phyloP scores from a whole-genome alignment of 768 basidiomycete species.

The Russula ochroleuca region DNA sequence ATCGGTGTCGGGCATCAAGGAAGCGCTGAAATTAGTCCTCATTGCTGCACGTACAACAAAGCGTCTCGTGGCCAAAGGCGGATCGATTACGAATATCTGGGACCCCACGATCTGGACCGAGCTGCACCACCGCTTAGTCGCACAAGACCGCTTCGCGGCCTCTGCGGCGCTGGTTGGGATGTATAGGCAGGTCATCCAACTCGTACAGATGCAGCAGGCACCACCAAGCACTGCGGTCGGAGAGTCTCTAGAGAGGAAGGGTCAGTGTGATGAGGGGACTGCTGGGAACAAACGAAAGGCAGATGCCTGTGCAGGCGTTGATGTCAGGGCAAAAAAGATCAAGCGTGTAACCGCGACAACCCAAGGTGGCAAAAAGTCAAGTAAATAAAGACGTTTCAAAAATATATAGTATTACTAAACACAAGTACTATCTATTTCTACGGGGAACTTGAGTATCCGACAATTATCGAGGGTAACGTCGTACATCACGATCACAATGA shows the following conservation, averaged over 20 bases:
- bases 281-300: conserved; percentile 33
- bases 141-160: conserved; percentile 57
- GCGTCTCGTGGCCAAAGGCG: conserved; percentile 36
- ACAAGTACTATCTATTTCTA: background rate
- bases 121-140: conserved; percentile 45
- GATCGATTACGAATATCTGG: conserved; percentile 48
- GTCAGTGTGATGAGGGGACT: conserved; percentile 15
- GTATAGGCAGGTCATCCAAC: conserved; percentile 56
- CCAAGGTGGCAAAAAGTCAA: background rate
- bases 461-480: background rate
- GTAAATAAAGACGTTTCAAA: background rate
- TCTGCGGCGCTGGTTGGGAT: conserved; percentile 57
- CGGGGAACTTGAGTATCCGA: background rate
- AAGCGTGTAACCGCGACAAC: conserved; percentile 41
- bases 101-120: conserved; percentile 51
- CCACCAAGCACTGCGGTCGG: conserved; percentile 25
- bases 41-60: conserved; percentile 63
- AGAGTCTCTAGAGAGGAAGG: conserved; percentile 26
- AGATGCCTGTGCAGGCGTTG: conserved; percentile 18
- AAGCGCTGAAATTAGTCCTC: conserved; percentile 68
- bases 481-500: background rate
- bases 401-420: background rate
- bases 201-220: conserved; percentile 1
- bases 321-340: conserved; percentile 34
- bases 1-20: conserved; percentile 67